phyloP scores from a whole-genome alignment of 2,329 filamentous ascomycete species.

The Alternaria ethzedia region DNA sequence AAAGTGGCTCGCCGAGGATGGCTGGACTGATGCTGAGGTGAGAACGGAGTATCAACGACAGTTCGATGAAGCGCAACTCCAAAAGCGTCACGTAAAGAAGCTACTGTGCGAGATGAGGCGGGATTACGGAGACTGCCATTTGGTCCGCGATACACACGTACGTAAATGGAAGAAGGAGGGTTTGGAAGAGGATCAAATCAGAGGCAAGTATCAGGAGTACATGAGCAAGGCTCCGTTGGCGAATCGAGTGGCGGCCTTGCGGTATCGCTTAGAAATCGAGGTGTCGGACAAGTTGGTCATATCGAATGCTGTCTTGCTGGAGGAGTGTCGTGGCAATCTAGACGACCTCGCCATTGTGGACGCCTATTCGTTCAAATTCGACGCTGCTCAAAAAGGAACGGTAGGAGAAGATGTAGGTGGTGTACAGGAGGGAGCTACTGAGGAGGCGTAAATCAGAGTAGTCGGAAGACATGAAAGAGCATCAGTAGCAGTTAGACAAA shows the following conservation, averaged over 20 bases:
- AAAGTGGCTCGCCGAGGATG: neutral
- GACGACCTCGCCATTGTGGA: neutral
- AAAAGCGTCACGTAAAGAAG: neutral
- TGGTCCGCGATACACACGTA: no score
- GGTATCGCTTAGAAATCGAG: neutral
- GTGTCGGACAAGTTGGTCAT: accelerated
- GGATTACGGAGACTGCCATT: neutral
- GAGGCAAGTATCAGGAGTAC: no score
- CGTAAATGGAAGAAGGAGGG: no score
- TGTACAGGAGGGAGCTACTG: neutral
- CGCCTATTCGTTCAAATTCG: neutral
- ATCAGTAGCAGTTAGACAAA: neutral
- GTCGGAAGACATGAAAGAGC: neutral
- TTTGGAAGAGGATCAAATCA: no score
- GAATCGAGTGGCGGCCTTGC: neutral
- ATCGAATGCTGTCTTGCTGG: neutral
- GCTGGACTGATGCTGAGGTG: neutral
- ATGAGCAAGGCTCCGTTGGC: no score
- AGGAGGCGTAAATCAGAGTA: neutral
- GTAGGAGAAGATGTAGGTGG: no score
- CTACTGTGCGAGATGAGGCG: neutral
- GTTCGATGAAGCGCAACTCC: neutral
- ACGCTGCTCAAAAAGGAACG: neutral
- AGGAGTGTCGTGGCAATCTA: neutral
- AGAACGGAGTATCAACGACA: neutral